Base-by-base conservation (phyloP, 228 moss, liverwort and hornwort species). In the Sphagnum magellanicum region DNA sequence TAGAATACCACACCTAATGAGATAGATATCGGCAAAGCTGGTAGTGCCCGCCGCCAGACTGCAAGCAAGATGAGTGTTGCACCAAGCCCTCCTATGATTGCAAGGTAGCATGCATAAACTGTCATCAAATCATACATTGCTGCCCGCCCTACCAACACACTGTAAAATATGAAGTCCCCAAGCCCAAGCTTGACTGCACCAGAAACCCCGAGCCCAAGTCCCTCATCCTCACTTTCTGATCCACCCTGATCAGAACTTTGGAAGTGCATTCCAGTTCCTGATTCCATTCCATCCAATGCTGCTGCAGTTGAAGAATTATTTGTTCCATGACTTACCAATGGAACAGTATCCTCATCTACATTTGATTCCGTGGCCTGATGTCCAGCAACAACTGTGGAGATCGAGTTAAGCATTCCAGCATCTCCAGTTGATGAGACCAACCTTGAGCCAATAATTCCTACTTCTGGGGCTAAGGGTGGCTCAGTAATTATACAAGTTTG, bases 121-220 rank as follows among this genome's bases (percentile, higher is more conserved):
- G 98, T 98, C 98, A 92, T 92, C 76, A 94, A 77, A 70, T 98
- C 93, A 73, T 91, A 98, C 98, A 93, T 98, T 53, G 98, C 98
- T 60, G 98, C 98, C 70, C 98, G 85, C 65, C 98, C 98, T 69
- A 98, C 98, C 71, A 98, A 81, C 50, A 98, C 90, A 67, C 98
- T 98, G 71, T 98, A 98, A 71, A 98, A 98, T 48, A 98, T 86
- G 81, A 98, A 98, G 82, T 98, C 93, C 11, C 98, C 98, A 50
- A 98, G 74, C 6, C 98, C 98, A 14, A 98, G 75, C 74, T 98
- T 98, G 50, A 98, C 89, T 17, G 92, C 89, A 75, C 94, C 98
- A 49, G 90, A 90, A 60, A 87, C 69, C 6, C 85, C 88, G 61
- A 84, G 57, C 67, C 81, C 84, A 55, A 86, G 59, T 6, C 84